phyloP scores from a whole-genome alignment of 768 basidiomycete species.

The Melanogaster broomeanus region DNA sequence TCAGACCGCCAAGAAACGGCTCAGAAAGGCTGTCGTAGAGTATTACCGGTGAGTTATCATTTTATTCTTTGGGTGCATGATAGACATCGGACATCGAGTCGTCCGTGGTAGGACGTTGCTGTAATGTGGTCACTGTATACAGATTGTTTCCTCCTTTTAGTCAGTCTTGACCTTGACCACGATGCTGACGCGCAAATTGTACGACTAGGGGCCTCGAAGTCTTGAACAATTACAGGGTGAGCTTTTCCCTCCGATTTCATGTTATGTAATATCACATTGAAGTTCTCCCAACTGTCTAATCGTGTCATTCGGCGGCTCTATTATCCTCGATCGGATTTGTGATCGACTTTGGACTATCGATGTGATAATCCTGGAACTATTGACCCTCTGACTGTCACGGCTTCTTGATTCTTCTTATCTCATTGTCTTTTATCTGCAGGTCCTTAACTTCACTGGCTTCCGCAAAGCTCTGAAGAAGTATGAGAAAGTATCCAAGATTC shows the following conservation, averaged over 20 bases:
- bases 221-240: conserved; percentile 86
- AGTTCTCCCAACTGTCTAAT: background rate
- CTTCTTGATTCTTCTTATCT: background rate
- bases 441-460: conserved; percentile 89
- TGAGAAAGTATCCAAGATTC: conserved; percentile 74
- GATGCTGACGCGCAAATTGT: conserved; percentile 10
- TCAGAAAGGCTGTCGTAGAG: conserved; percentile 83
- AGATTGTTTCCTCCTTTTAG: background rate
- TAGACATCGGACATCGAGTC: background rate
- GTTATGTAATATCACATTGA: background rate
- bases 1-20: conserved; percentile 76
- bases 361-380: background rate
- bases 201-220: conserved; percentile 68
- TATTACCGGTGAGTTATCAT: conserved; percentile 64
- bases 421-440: conserved; percentile 39
- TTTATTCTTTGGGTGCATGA: background rate
- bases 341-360: background rate
- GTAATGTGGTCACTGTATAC: background rate
- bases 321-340: background rate
- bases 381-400: too few relatives aligned
- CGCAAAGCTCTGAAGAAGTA: conserved; percentile 86
- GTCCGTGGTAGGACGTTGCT: background rate
- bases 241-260: background rate
- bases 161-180: background rate
- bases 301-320: background rate